phyloP scores from a whole-genome alignment of 2,329 filamentous ascomycete genomes.

The Cordyceps cateniannulata region DNA sequence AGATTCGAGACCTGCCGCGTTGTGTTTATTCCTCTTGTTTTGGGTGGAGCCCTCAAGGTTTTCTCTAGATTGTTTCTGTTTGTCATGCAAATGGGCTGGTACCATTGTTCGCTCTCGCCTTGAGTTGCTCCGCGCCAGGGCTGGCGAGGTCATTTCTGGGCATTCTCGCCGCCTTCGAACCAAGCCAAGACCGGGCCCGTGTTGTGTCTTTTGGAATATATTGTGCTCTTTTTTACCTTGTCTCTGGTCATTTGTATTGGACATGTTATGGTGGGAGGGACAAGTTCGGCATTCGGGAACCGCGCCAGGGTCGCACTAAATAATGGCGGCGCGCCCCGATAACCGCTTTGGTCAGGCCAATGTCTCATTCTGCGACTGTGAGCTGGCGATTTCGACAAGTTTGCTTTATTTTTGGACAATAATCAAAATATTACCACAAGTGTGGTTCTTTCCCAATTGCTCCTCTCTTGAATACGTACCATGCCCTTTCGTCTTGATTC shows the following conservation, averaged over 20 bases:
- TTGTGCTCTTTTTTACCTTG: not conserved
- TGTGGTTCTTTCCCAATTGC: not conserved
- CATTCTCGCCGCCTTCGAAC: not conserved
- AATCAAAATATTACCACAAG: not conserved
- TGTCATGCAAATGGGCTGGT: constrained; percentile 5
- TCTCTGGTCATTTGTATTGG: not conserved
- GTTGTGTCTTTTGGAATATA: not conserved
- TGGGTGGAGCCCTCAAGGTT: not conserved
- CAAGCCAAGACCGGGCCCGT: not conserved
- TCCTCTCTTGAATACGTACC: not conserved
- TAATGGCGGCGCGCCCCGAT: not conserved
- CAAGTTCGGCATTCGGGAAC: constrained; percentile 2
- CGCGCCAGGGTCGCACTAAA: not conserved
- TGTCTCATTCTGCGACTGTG: not conserved
- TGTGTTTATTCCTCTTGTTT: not conserved
- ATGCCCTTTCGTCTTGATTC: too few species aligned
- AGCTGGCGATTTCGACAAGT: not conserved
- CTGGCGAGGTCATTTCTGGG: not conserved
- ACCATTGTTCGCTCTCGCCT: not conserved
- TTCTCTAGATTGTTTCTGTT: not conserved
- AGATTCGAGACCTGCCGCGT: too few species aligned
- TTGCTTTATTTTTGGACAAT: not conserved
- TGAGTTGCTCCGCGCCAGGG: not conserved
- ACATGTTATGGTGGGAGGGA: not conserved
- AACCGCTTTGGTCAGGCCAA: not conserved